Evolutionary conservation across 1,284 basidiomycete genomes (phyloP).

Genomic region (Papiliotrema flavescens): DNA sequence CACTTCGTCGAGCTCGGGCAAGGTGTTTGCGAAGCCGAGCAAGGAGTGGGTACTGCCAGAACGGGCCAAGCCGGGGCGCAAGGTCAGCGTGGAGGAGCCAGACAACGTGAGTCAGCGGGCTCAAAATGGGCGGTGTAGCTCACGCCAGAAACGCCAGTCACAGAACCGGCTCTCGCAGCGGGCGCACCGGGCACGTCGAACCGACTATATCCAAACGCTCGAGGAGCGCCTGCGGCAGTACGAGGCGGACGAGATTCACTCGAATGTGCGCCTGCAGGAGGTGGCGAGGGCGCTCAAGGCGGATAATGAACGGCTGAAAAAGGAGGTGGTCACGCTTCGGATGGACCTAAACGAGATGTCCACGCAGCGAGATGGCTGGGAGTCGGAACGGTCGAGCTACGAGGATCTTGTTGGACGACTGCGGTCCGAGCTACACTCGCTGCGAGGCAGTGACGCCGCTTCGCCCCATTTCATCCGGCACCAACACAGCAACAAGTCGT

Average conservation of each 20-base stretch:
- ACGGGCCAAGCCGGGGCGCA: conserved; percentile 82
- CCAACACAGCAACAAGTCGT: background rate
- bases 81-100: conserved; percentile 71
- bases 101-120: conserved; percentile 44
- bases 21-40: conserved; percentile 56
- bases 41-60: conserved; percentile 89
- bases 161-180: conserved; percentile 75
- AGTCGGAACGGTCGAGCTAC: conserved; percentile 13
- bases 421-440: background rate
- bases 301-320: conserved; percentile 60
- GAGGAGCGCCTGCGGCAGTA: conserved; percentile 81
- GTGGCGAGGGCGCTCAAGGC: conserved; percentile 82
- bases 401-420: conserved; percentile 4
- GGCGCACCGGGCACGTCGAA: conserved; percentile 84
- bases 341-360: conserved; percentile 61
- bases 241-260: conserved; percentile 84
- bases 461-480: background rate
- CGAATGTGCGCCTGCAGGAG: conserved; percentile 78
- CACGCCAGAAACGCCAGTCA: conserved; percentile 32
- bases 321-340: conserved; percentile 57
- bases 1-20: conserved; percentile 45
- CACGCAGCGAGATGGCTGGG: conserved; percentile 51
- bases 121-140: background rate
- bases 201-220: conserved; percentile 82
- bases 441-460: background rate